phyloP scores from a whole-genome alignment of 2,329 filamentous ascomycete genomes.

The Paracoccidioides lutzii region DNA sequence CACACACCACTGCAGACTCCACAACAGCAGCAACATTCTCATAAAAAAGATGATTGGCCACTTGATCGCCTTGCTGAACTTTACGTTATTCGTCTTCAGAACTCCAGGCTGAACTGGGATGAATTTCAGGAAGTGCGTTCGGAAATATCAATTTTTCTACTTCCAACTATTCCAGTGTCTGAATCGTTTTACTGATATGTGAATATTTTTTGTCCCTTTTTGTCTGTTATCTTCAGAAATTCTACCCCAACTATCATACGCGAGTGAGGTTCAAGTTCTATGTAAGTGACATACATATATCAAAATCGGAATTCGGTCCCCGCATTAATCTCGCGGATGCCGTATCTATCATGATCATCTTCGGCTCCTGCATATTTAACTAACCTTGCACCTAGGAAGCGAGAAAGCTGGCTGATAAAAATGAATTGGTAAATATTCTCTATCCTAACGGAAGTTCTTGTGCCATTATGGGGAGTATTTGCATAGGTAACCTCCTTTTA shows the following conservation, averaged over 20 bases:
- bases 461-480: too few relatives aligned
- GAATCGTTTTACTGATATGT: not conserved
- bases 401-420: not conserved
- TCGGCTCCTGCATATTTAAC: not conserved
- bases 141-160: too few relatives aligned
- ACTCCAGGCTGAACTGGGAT: not conserved
- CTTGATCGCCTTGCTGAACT: not conserved
- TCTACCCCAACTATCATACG: not conserved
- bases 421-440: not conserved
- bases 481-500: not conserved
- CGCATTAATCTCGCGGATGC: not conserved
- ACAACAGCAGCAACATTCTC: not conserved
- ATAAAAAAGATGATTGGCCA: not conserved
- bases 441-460: not conserved
- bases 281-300: not conserved
- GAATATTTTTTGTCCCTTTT: not conserved
- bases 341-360: not conserved
- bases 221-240: not conserved
- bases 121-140: not conserved
- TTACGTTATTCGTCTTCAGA: not conserved
- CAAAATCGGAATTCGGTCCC: not conserved
- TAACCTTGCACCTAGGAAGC: not conserved
- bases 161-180: too few relatives aligned
- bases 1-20: not conserved
- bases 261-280: constrained; percentile 1